Conservation (phyloP, 108 stramenopile species). For the Cyclotella cryptica region DNA sequence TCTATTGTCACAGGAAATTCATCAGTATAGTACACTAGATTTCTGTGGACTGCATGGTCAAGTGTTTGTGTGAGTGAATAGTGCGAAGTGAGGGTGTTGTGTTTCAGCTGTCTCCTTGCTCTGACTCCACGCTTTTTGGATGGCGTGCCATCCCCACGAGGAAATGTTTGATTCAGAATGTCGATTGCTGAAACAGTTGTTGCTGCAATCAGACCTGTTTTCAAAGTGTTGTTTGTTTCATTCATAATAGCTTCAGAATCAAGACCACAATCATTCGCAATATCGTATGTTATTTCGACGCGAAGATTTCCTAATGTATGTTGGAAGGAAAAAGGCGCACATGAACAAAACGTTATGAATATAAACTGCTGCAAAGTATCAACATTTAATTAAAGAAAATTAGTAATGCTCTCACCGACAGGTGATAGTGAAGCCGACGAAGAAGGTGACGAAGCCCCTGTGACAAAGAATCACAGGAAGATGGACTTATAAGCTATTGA, state of each 20-base stretch:
- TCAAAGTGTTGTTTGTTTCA: slow-evolving; percentile 58
- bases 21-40: slow-evolving; percentile 57
- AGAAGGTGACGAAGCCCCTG: no score
- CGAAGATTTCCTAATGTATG: neutral
- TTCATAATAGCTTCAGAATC: slow-evolving; percentile 61
- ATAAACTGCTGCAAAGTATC: neutral
- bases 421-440: no score
- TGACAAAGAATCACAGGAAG: no score
- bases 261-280: slow-evolving; percentile 45
- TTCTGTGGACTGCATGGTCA: slow-evolving; percentile 14
- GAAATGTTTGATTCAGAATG: slow-evolving; percentile 62
- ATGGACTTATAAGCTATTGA: no score
- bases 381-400: no score
- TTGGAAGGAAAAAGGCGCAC: neutral
- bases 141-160: slow-evolving; percentile 16
- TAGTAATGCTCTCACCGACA: neutral
- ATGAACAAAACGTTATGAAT: neutral
- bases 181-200: slow-evolving; percentile 48
- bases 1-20: slow-evolving; percentile 52
- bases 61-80: neutral
- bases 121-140: slow-evolving; percentile 5
- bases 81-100: neutral
- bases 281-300: slow-evolving; percentile 29
- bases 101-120: neutral
- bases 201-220: slow-evolving; percentile 59